Evolutionary conservation across 768 basidiomycete genomes (phyloP), one percentile per base, ranked within the genome.

Genomic region (Termitomyces sp.): DNA sequence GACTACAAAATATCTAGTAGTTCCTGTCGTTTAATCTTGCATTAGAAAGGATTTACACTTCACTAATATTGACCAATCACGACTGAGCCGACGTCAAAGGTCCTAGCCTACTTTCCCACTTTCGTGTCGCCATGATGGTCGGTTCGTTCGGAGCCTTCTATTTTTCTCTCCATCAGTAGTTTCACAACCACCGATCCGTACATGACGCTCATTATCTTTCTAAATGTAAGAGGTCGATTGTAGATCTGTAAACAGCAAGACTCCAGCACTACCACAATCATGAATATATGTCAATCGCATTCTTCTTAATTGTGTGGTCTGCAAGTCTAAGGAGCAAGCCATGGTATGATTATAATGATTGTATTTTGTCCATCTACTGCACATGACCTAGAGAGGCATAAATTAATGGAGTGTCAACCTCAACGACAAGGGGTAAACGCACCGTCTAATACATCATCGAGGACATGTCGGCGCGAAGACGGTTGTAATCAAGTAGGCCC

Each of bases 401-500:
- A 6, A 38, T 52, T 16, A 59, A 40, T 30, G 5, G 6, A 14
- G 6, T 14, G 16, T 22, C 18, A n/a, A 20, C 14, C 32, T 32
- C 20, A 38, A 53, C 16, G 38, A 12, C 10, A 26, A 47, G n/a
- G n/a, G 4, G 26, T 26, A 4, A 28, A 51, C 60, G 2, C n/a
- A 63, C 58, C 63, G 51, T 78, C 77, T 83, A 92, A 71, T 87
- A 87, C 61, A 83, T 64, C 80, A 92, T 76, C 32, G 90, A 90
- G 32, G 90, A 90, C 86, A 85, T 91, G 64, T 91, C 90, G 30
- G 83, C 72, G 58, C 90, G 88, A 67, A 91, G 80, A 66, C 95
- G 92, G 77, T 88, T 92, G 79, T 98, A 98, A 73, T 98, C 96
- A 47, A 95, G 78, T 43, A 98, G 81, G 68, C 95, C 94, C 64